Base-by-base conservation (phyloP, 1,284 basidiomycete species). In the Termitomyces sp. region DNA sequence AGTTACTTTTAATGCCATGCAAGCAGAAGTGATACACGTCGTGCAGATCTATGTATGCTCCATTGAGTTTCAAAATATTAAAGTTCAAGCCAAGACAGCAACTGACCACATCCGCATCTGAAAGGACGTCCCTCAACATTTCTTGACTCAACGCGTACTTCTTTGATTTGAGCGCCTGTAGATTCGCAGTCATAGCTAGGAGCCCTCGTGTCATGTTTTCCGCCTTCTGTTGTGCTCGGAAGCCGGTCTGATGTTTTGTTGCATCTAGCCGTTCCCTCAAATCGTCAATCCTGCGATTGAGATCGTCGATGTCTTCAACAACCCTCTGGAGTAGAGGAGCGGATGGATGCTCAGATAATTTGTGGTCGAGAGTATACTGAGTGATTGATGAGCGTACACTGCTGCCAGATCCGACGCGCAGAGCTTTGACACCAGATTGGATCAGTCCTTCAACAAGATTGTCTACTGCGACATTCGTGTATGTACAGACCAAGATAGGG, bases 401-500 rank as follows among this genome's bases (percentile, higher is more conserved):
- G n/a, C 80, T 81, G 1, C 76, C 75, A 36, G 78, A 82, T 2
- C 92, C 92, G 10, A 92, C 78, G 1, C 94, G 88, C 4, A 96
- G 72, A 0, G 92, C 88, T 52, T 84, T 84, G 48, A 96, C 70
- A 0, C 86, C 85, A 0, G 79, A 72, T 36, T 70, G 64, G 56
- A 78, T 78, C 24, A 92, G 76, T 0, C 89, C 88, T 63, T 90
- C 86, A 33, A 94, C 83, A 7, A 98, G 80, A 62, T 97, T 93
- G 68, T 98, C 94, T n/a, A 96, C 92, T 0, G 95, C 94, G 24
- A 87, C 90, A 62, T 98, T 96, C 38, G 95, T 98, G 67, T 92
- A 95, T 0, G 94, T 94, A 66, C 90, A 91, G 2, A 97, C 86
- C 13, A 97, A 80, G 44, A 97, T 77, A 0, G 93, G 93, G 41